Conservation (phyloP, 768 basidiomycete species). For the Lactifluus echinatus region DNA sequence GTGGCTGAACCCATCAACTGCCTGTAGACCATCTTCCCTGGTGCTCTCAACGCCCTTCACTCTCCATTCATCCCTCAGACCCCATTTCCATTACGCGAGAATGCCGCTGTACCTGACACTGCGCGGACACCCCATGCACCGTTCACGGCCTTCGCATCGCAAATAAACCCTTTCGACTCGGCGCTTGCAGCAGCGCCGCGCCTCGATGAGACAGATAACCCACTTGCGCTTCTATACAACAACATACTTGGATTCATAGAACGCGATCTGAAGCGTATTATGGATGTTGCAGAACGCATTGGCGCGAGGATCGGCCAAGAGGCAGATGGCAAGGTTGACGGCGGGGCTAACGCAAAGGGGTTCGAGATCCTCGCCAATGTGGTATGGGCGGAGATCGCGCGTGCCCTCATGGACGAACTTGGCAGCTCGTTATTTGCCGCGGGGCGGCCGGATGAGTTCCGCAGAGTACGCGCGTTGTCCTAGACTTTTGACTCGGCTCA, state of each 20-base stretch:
- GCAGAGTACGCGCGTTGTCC: constrained; percentile 47
- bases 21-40: constrained; percentile 62
- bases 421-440: constrained; percentile 82
- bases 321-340: neutral
- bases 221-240: constrained; percentile 73
- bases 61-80: constrained; percentile 75
- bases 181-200: constrained; percentile 35
- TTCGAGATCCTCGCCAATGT: constrained; percentile 87
- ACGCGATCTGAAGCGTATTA: constrained; percentile 60
- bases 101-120: constrained; percentile 28
- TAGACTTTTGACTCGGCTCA: too few species aligned
- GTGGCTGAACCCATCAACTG: neutral
- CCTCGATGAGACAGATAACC: constrained; percentile 56
- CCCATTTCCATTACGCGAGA: constrained; percentile 38
- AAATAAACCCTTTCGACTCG: constrained; percentile 34
- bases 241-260: constrained; percentile 75
- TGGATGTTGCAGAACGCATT: constrained; percentile 69
- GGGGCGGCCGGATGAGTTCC: constrained; percentile 84
- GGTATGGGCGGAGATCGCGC: constrained; percentile 79
- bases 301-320: constrained; percentile 38
- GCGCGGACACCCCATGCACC: constrained; percentile 50
- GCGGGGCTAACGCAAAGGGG: constrained; percentile 28
- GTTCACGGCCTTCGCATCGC: constrained; percentile 39
- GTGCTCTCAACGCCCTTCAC: constrained; percentile 56
- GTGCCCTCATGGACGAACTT: constrained; percentile 75